Evolutionary conservation across 441 rosid genomes (phyloP), one percentile per base, ranked within the genome.

Genomic region (Dalechampia spathulata): DNA sequence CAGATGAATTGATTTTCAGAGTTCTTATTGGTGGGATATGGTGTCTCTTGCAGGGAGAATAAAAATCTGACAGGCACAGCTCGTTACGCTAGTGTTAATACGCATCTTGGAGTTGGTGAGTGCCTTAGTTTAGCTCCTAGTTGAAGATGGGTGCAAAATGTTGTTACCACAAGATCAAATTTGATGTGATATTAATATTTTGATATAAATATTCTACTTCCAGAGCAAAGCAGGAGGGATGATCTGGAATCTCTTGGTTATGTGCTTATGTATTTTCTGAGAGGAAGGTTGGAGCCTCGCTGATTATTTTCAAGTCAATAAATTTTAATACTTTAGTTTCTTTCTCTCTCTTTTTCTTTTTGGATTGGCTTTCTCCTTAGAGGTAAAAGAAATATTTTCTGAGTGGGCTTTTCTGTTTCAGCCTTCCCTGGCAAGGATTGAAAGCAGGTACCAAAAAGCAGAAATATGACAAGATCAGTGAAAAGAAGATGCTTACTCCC

Each of bases 161-260:
- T 34, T 13, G 51, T 60, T 27, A 21, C 6, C 6, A 10, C 8
- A 48, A 22, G 10, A 52, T 39, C n/a, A 17, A 48, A 40, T 41
- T 41, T 41, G 20, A 57, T 30, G 36, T 25, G 7, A 39, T 6
- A 22, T 60, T 32, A 36, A 38, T 41, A n/a, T 21, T 37, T 43
- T 62, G 34, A 57, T 52, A 30, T 57, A 27, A 47, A 12, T 26
- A 27, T 48, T 57, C 20, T 23, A 48, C 38, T 23, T 61, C 28
- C 77, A 88, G 96, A 86, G 72, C 95, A 88, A 86, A 88, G 95
- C 72, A 73, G 96, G 75, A 77, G 96, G 72, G 96, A 88, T 71
- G 96, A 89, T 80, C 72, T 86, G 68, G 95, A 89, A 76, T 89
- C 96, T 52, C 86, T 89, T 72, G 96, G 96, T 55, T 89, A 82